Base-by-base conservation (phyloP, 2,329 filamentous ascomycete species). In the Penicillium nordicum region DNA sequence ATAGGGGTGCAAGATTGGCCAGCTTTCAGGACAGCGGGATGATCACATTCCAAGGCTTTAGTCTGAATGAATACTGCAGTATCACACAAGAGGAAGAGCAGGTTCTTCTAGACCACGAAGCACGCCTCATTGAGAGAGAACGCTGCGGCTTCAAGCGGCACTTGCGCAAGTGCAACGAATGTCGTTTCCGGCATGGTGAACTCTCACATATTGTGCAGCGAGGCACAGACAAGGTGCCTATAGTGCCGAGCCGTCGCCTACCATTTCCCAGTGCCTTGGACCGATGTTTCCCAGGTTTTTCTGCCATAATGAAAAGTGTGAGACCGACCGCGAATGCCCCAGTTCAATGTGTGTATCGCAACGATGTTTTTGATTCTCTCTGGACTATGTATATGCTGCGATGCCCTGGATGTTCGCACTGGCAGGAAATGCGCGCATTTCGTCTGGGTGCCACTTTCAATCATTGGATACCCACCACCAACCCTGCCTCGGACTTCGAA, bases 131-230 rank as follows among this genome's bases (percentile, higher is more conserved):
- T 25, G 57, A 58, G 34, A 27, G 10, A 11, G 30, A 40, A 5
- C 53, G 48, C 8, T 59, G 53, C 30, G 57, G 57, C 6, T 57
- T 40, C 40, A 52, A 50, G 14, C 57, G 57, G 2, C 53, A 50
- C 23, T 27, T 53, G 41, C 57, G 57, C 44, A 53, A 50, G 36
- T 59, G 57, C 18, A 51, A 53, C n/a, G 53, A 57, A 46, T 57
- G 57, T 27, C 34, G 45, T 8, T 59, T 50, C 38, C 44, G 50
- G 27, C 32, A 30, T 16, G 29, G 41, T 5, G 18, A 57, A 21
- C 23, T 57, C 6, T 14, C 47, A 34, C 16, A 34, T 29, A 21
- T 4, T 6, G 36, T 50, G 21, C 5, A 45, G n/a, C 21, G 34
- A 46, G 49, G 57, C 16, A 37, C 27, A 29, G 16, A 27, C 7